phyloP scores from a whole-genome alignment of 306 rosid genomes.

The Comarum palustre region DNA sequence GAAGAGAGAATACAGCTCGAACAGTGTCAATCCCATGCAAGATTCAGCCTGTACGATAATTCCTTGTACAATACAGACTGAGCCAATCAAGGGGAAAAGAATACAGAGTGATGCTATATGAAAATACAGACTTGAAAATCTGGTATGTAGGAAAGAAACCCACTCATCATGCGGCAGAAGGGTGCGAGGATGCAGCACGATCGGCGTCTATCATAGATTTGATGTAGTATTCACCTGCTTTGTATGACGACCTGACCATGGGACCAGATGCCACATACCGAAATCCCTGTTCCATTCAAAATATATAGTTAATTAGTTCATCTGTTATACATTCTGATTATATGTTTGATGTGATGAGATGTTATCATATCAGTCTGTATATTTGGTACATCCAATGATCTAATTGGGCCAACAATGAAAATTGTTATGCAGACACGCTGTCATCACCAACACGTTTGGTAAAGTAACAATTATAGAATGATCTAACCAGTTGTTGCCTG shows the following conservation, averaged over 20 bases:
- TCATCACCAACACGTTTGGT: background rate
- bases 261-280: constrained; percentile 94
- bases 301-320: background rate
- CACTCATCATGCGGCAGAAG: constrained; percentile 37
- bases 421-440: background rate
- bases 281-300: constrained; percentile 56
- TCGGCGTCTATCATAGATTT: constrained; percentile 93
- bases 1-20: background rate
- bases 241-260: constrained; percentile 89
- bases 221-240: constrained; percentile 90
- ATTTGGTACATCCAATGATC: background rate
- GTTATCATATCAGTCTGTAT: background rate
- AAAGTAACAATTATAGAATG: constrained; percentile 25
- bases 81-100: background rate
- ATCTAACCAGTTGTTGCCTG: constrained; percentile 17
- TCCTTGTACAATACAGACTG: constrained; percentile 2
- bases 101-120: background rate
- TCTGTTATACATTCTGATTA: constrained; percentile 10
- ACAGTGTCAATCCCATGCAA: constrained; percentile 4
- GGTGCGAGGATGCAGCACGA: constrained; percentile 60
- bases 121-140: background rate
- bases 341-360: constrained; percentile 8
- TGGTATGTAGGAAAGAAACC: constrained; percentile 2
- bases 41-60: constrained; percentile 2
- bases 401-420: background rate